Evolutionary conservation across 345 rosid genomes (phyloP).

Genomic region (Rhodamnia argentea): DNA sequence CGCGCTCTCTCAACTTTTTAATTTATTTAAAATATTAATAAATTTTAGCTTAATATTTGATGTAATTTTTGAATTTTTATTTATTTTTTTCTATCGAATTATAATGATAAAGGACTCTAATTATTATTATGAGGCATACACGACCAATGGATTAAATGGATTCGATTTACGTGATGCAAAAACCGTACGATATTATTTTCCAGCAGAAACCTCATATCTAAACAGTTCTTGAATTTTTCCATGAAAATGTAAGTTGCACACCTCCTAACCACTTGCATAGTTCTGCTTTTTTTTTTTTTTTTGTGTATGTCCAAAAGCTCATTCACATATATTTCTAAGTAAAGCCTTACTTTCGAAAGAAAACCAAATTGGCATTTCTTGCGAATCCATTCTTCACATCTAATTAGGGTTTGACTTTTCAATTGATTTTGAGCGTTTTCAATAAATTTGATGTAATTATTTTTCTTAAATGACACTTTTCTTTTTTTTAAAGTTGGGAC

Average conservation of each 20-base stretch:
- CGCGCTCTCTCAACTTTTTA: too few relatives aligned
- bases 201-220: background rate
- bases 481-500: background rate
- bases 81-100: background rate
- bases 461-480: background rate
- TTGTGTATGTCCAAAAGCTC: background rate
- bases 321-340: too few relatives aligned
- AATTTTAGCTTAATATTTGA: too few relatives aligned
- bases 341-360: background rate
- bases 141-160: background rate
- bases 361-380: background rate
- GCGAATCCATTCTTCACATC: background rate
- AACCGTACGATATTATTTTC: background rate
- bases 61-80: too few relatives aligned
- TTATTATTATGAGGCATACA: background rate
- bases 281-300: background rate
- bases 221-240: background rate
- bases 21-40: too few relatives aligned
- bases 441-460: too few relatives aligned
- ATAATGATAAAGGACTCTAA: accelerated
- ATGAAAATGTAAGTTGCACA: background rate
- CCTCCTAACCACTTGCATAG: background rate
- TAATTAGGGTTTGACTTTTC: background rate
- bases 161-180: background rate
- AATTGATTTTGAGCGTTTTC: background rate